A percentile compares a stretch with the other conserved stretches of the same genome.
Conservation (phyloP, 1,284 basidiomycete species). For the Apiotrichum mycotoxinovorans region DNA sequence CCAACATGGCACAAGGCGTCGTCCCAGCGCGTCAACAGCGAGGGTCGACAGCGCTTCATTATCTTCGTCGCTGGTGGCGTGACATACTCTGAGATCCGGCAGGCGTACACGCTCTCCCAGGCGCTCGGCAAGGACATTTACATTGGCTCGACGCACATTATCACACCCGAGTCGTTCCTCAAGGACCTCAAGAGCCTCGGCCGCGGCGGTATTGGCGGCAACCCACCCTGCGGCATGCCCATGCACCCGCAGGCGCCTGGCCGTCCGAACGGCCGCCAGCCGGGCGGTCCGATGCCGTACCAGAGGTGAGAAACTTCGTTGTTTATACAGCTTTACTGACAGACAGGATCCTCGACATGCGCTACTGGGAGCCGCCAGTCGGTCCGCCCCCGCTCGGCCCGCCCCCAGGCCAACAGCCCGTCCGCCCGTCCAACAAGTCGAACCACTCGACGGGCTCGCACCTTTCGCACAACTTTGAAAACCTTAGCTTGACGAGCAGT, state of each 20-base stretch:
- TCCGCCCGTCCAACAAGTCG: conserved; percentile 11
- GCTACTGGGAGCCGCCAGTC: conserved; percentile 48
- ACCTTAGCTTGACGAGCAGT: conserved; percentile 12
- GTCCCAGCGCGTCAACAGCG: conserved; percentile 49
- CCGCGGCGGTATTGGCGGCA: conserved; percentile 66
- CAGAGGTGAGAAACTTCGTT: conserved; percentile 55
- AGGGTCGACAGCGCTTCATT: conserved; percentile 69
- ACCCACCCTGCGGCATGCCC: conserved; percentile 65
- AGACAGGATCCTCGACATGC: conserved; percentile 42
- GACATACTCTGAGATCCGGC: conserved; percentile 92
- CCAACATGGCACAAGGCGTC: conserved; percentile 73
- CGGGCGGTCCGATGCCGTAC: conserved; percentile 67
- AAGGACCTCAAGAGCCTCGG: conserved; percentile 80
- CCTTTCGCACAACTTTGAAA: conserved; percentile 15
- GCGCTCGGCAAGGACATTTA: conserved; percentile 80
- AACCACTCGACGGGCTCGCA: conserved; percentile 21
- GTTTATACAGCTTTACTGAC: conserved; percentile 15
- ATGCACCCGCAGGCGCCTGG: conserved; percentile 46
- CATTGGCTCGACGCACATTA: conserved; percentile 85
- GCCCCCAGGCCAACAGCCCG: conserved; percentile 34
- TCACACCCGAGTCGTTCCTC: conserved; percentile 79
- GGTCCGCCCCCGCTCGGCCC: conserved; percentile 46
- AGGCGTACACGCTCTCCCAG: conserved; percentile 75
- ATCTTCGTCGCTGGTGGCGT: conserved; percentile 93
- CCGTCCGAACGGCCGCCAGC: conserved; percentile 54